Percentiles rank a stretch among this genome's conserved stretches.
Evolutionary conservation across 148 eudicot genomes (phyloP).

Genomic region (Fagopyrum homotropicum): DNA sequence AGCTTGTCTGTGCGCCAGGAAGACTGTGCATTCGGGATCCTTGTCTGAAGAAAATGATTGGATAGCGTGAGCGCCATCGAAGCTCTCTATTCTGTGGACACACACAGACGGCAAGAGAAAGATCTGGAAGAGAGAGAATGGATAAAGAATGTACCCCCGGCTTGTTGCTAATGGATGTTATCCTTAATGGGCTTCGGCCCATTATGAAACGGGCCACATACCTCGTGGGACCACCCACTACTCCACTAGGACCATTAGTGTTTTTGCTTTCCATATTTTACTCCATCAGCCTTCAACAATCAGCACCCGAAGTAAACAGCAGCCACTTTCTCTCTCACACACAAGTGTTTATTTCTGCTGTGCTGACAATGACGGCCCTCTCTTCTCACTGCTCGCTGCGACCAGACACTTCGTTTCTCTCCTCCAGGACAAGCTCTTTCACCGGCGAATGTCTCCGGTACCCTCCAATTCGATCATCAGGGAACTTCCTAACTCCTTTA

Average conservation of each 20-base stretch:
- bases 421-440: slow-evolving; percentile 8
- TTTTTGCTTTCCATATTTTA: neutral
- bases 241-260: too few relatives aligned
- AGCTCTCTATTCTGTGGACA: slow-evolving; percentile 14
- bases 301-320: neutral
- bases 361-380: slow-evolving; percentile 15
- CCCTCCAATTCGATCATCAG: neutral
- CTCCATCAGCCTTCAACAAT: too few relatives aligned
- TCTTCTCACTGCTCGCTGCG: slow-evolving; percentile 15
- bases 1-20: neutral
- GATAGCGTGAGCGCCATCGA: slow-evolving; percentile 34
- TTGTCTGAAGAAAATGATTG: slow-evolving; percentile 27
- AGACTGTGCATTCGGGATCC: neutral
- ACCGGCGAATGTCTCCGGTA: slow-evolving; percentile 10
- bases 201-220: neutral
- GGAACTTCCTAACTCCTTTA: slow-evolving; percentile 14
- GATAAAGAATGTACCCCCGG: neutral
- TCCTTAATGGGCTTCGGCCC: neutral
- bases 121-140: neutral
- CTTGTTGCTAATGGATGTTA: neutral
- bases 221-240: neutral
- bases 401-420: neutral
- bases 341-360: neutral
- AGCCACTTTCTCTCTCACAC: slow-evolving; percentile 8
- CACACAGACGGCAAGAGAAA: slow-evolving; percentile 3